These are phyloP conservation scores for barley (Hordeum vulgare) DNA, from an alignment of 176 grass and related monocot species.

Conservation along the genomic window MorexV3_pseudomolecules_assembly NC_058522.1:553114217-553114716, in stretches of 20 bases:
- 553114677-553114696: too few relatives aligned
- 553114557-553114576: not conserved
- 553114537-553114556: not conserved
- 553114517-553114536: not conserved
- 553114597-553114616: not conserved
- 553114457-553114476: not conserved
- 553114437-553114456: not conserved
- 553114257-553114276: constrained; percentile 96
- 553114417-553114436: not conserved
- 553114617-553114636: not conserved
- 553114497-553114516: not conserved
- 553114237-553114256: constrained; percentile 77
- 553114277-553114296: constrained; percentile 85
- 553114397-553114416: not conserved
- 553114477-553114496: not conserved
- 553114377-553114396: too few relatives aligned
- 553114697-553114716: not conserved
- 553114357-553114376: not conserved
- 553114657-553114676: not conserved
- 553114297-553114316: constrained; percentile 72
- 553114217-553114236: constrained; percentile 82
- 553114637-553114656: not conserved
- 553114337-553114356: not conserved
- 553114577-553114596: too few relatives aligned
- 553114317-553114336: not conserved